phyloP scores from a whole-genome alignment of 805 yeast genomes.

The Lachancea fermentati region DNA sequence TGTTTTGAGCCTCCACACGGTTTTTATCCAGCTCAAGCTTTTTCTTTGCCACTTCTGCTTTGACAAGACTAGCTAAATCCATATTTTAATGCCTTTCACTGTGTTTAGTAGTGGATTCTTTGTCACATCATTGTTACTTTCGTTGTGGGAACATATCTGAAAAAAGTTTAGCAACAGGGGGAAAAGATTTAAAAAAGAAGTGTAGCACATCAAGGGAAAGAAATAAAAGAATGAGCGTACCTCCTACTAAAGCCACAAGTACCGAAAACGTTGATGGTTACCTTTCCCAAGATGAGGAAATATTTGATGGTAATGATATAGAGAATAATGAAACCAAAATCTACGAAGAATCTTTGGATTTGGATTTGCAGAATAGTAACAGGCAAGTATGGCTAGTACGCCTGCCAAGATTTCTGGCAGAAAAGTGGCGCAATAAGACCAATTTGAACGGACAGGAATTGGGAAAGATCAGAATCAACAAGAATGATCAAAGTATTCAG shows the following conservation, averaged over 20 bases:
- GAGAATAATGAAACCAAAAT: constrained; percentile 34
- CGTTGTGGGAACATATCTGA: neutral
- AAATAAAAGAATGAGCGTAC: constrained; percentile 2
- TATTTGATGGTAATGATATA: constrained; percentile 41
- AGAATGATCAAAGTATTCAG: constrained; percentile 46
- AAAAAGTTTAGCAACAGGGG: neutral
- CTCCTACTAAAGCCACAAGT: constrained; percentile 10
- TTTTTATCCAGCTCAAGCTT: constrained; percentile 23
- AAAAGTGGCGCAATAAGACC: constrained; percentile 65
- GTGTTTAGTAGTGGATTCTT: neutral
- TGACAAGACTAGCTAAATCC: constrained; percentile 44
- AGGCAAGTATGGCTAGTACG: constrained; percentile 90
- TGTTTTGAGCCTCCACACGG: too few species aligned
- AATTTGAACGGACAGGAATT: constrained; percentile 65
- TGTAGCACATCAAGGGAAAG: neutral
- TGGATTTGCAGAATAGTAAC: constrained; percentile 55
- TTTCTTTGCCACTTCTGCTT: constrained; percentile 45
- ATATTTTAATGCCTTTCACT: constrained; percentile 21
- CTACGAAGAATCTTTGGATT: constrained; percentile 66
- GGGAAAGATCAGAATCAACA: constrained; percentile 73
- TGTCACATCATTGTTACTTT: neutral
- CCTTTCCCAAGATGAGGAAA: constrained; percentile 39
- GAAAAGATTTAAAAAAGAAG: neutral
- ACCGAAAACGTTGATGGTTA: constrained; percentile 35
- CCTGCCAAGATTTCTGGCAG: constrained; percentile 81